Evolutionary conservation across 495 filamentous ascomycete species (phyloP).

Genomic region (Margaritispora aquatica): DNA sequence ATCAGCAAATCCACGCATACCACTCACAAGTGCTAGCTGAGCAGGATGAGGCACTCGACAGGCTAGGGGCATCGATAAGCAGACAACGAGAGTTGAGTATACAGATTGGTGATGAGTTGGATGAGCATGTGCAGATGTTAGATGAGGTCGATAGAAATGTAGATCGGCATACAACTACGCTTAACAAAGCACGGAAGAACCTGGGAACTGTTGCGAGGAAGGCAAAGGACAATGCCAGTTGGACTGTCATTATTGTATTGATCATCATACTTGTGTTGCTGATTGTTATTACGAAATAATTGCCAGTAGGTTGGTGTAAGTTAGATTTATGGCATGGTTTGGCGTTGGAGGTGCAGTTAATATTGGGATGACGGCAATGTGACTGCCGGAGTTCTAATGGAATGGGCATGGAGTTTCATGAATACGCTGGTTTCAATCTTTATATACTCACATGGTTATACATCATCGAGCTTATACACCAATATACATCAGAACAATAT

Average conservation of each 20-base stretch:
- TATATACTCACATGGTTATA: no score
- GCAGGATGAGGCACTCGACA: conserved; percentile 90
- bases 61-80: conserved; percentile 77
- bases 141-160: conserved; percentile 81
- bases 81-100: conserved; percentile 90
- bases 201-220: conserved; percentile 62
- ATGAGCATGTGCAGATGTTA: conserved; percentile 79
- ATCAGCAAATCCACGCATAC: conserved; percentile 82
- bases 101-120: conserved; percentile 93
- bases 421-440: no score
- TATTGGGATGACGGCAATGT: background rate
- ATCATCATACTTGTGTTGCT: conserved; percentile 73
- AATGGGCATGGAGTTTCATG: background rate
- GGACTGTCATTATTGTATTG: conserved; percentile 68
- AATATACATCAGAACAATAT: no score
- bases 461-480: no score
- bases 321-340: conserved; percentile 21
- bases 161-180: conserved; percentile 69
- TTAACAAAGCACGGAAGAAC: conserved; percentile 67
- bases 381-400: no score
- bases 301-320: conserved; percentile 7
- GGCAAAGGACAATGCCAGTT: conserved; percentile 73
- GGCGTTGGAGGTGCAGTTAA: background rate
- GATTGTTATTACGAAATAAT: conserved; percentile 71
- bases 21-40: conserved; percentile 73